phyloP scores from a whole-genome alignment of 805 yeast genomes.

The Starmera amethionina region DNA sequence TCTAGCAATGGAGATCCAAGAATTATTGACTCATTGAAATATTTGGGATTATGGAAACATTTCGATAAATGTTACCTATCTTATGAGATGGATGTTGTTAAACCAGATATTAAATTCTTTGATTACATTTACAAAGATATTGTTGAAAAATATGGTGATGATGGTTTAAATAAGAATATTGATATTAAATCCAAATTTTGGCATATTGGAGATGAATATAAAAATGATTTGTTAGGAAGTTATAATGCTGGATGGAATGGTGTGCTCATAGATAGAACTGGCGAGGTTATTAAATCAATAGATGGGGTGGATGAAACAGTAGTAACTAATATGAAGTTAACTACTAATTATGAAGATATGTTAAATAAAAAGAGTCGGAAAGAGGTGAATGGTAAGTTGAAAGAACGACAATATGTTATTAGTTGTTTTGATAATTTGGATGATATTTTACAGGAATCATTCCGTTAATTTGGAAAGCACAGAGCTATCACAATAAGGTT shows the following conservation, averaged over 20 bases:
- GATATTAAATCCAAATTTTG: constrained; percentile 25
- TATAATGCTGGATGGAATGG: constrained; percentile 53
- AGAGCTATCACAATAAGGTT: too few species aligned
- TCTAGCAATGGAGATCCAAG: constrained; percentile 57
- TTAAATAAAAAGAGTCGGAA: not conserved
- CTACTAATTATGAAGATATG: constrained; percentile 19
- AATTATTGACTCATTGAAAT: constrained; percentile 33
- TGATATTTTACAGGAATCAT: too few species aligned
- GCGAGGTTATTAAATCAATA: not conserved
- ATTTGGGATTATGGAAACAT: constrained; percentile 33
- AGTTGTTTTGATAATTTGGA: too few species aligned
- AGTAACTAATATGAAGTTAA: too few species aligned
- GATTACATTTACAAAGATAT: constrained; percentile 25
- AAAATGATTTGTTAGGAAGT: constrained; percentile 45
- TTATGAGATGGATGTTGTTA: constrained; percentile 43
- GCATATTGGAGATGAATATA: constrained; percentile 62
- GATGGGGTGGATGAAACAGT: too few species aligned
- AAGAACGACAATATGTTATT: too few species aligned
- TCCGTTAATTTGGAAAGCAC: too few species aligned
- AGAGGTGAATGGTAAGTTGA: not conserved
- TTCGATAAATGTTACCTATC: constrained; percentile 39
- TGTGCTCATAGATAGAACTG: constrained; percentile 38
- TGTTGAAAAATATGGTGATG: constrained; percentile 13
- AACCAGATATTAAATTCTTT: constrained; percentile 44
- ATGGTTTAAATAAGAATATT: constrained; percentile 5